Conservation (phyloP, 2,329 filamentous ascomycete species). For the Xylariaceae sp. region DNA sequence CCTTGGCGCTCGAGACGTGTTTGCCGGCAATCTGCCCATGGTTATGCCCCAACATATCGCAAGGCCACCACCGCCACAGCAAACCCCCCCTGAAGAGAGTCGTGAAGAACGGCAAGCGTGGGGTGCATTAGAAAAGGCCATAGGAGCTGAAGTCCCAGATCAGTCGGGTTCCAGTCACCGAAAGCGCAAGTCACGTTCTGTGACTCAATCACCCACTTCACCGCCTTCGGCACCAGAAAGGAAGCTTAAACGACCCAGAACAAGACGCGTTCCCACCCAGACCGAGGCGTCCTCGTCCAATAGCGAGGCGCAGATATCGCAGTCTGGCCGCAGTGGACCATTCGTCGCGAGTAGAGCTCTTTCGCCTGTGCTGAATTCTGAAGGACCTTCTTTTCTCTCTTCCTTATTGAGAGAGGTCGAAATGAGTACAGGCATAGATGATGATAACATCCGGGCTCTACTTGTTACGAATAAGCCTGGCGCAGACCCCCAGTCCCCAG, state of each 20-base stretch:
- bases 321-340: conserved; percentile 15
- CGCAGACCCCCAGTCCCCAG: conserved; percentile 54
- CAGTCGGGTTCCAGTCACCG: conserved; percentile 45
- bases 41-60: conserved; percentile 57
- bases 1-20: conserved; percentile 68
- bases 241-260: conserved; percentile 81
- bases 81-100: conserved; percentile 59
- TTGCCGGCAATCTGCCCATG: conserved; percentile 56
- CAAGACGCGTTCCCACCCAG: conserved; percentile 56
- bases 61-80: conserved; percentile 47
- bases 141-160: conserved; percentile 57
- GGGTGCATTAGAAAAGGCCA: conserved; percentile 83
- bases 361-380: conserved; percentile 31
- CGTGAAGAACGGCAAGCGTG: conserved; percentile 78
- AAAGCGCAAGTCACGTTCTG: conserved; percentile 69
- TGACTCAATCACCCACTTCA: conserved; percentile 65
- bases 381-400: conserved; percentile 72
- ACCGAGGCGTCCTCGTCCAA: conserved; percentile 42
- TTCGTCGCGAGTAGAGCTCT: conserved; percentile 10
- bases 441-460: conserved; percentile 44
- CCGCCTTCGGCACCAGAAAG: conserved; percentile 67
- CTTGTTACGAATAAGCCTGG: conserved; percentile 33
- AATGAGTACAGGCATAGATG: conserved; percentile 53
- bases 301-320: conserved; percentile 21
- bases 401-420: conserved; percentile 87